Evolutionary conservation across 2,329 filamentous ascomycete species (phyloP).

Genomic region (Phialocephala subalpina): DNA sequence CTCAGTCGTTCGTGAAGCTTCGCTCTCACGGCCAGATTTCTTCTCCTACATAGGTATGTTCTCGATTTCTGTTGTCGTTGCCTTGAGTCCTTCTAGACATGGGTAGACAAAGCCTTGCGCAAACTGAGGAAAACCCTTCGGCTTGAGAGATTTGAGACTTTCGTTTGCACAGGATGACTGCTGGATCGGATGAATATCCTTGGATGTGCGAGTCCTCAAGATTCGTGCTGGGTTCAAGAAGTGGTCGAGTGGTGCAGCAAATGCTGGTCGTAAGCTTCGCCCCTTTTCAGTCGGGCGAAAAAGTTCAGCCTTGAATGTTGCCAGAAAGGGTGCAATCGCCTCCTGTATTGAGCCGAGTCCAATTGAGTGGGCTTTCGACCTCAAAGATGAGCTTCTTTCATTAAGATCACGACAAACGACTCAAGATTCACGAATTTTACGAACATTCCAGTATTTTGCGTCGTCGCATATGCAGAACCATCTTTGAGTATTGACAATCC

Average conservation of each 20-base stretch:
- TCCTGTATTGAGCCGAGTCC: conserved; percentile 18
- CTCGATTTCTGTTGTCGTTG: neutral
- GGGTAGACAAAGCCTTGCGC: neutral
- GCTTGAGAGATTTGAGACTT: neutral
- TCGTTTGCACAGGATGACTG: conserved; percentile 1
- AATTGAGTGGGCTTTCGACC: conserved; percentile 19
- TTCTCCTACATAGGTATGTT: neutral
- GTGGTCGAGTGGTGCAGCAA: neutral
- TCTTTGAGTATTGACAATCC: conserved; percentile 17
- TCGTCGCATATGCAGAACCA: conserved; percentile 19
- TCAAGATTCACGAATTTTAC: conserved; percentile 3
- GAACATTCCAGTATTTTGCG: conserved; percentile 10
- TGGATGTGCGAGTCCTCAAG: neutral
- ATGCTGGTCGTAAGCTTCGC: neutral
- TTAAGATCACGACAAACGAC: conserved; percentile 23
- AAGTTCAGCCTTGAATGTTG: conserved; percentile 10
- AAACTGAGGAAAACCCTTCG: neutral
- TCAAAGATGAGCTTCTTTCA: conserved; percentile 15
- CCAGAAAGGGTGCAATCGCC: neutral
- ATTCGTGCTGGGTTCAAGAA: neutral
- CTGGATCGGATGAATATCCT: neutral
- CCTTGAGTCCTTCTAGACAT: neutral
- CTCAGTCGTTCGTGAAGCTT: neutral
- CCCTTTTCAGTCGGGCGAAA: conserved; percentile 20
- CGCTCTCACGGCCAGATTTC: neutral